These are phyloP conservation scores for Backusella circina DNA, from an alignment of 192 early-diverging fungal genomes.

Conservation along the genomic window DNA sequence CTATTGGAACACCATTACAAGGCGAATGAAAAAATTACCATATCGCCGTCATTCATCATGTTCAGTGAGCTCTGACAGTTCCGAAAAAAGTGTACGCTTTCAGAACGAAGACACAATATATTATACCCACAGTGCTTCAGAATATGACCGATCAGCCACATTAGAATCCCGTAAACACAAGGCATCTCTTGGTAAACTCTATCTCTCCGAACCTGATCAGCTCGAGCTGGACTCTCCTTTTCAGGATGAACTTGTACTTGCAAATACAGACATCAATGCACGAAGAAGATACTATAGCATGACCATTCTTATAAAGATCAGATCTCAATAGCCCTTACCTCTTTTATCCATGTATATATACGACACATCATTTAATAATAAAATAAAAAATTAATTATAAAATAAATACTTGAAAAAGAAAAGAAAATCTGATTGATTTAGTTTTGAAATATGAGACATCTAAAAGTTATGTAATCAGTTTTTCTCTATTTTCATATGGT, in stretches of 20 bases:
- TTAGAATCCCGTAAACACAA: background rate
- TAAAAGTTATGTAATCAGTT: background rate
- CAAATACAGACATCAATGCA: background rate
- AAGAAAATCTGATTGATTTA: background rate
- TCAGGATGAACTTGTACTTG: background rate
- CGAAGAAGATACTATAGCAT: background rate
- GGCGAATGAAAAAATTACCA: background rate
- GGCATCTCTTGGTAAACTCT: background rate
- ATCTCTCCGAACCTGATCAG: slow-evolving; percentile 2
- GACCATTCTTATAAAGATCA: background rate
- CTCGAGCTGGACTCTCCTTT: background rate
- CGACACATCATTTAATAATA: background rate
- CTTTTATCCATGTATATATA: background rate
- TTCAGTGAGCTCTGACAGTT: background rate
- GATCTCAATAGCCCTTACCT: background rate
- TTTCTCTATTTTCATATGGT: background rate
- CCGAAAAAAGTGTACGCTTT: slow-evolving; percentile 8
- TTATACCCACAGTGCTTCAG: slow-evolving; percentile 18
- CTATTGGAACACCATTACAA: background rate
- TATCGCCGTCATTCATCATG: background rate
- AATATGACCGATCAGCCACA: slow-evolving; percentile 14
- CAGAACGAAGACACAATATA: background rate
- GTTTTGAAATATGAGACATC: background rate
- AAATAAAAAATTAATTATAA: background rate
- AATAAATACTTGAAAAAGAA: background rate